These are phyloP conservation scores for Phytophthora sojae DNA, from an alignment of 352 stramenopile genomes.

Conservation along the genomic window DNA sequence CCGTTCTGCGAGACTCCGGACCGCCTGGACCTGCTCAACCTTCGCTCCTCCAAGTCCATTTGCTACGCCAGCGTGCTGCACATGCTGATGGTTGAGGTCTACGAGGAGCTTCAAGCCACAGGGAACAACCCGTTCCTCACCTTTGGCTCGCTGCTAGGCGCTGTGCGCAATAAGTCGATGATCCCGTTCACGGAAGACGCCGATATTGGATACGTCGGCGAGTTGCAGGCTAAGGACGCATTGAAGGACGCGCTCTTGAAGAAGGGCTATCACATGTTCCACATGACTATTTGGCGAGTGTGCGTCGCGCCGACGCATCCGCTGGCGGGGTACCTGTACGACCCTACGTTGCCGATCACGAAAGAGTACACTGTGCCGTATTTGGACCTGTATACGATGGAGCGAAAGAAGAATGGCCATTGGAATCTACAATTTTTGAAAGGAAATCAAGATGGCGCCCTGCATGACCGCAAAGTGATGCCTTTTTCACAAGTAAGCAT, in stretches of 20 bases:
- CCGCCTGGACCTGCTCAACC: conserved; percentile 49
- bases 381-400: conserved; percentile 43
- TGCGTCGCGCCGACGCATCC: conserved; percentile 48
- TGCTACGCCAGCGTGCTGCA: conserved; percentile 60
- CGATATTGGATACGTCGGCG: conserved; percentile 49
- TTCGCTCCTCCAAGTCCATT: conserved; percentile 24
- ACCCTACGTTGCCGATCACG: conserved; percentile 23
- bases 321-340: conserved; percentile 42
- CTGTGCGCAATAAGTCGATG: conserved; percentile 43
- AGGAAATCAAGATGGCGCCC: conserved; percentile 13
- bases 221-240: conserved; percentile 6
- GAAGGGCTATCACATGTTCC: conserved; percentile 58
- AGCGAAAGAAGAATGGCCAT: background rate
- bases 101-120: conserved; percentile 43
- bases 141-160: conserved; percentile 53
- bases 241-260: conserved; percentile 23
- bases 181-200: conserved; percentile 60
- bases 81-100: conserved; percentile 59
- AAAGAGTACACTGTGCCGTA: conserved; percentile 31
- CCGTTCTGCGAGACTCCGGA: conserved; percentile 46
- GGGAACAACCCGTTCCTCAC: conserved; percentile 36
- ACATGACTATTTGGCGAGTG: conserved; percentile 37
- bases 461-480: conserved; percentile 20
- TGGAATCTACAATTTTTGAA: conserved; percentile 19
- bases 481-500: conserved; percentile 29